Evolutionary conservation across 2,329 filamentous ascomycete genomes (phyloP).

Genomic region (Kalaharituber pfeilii): DNA sequence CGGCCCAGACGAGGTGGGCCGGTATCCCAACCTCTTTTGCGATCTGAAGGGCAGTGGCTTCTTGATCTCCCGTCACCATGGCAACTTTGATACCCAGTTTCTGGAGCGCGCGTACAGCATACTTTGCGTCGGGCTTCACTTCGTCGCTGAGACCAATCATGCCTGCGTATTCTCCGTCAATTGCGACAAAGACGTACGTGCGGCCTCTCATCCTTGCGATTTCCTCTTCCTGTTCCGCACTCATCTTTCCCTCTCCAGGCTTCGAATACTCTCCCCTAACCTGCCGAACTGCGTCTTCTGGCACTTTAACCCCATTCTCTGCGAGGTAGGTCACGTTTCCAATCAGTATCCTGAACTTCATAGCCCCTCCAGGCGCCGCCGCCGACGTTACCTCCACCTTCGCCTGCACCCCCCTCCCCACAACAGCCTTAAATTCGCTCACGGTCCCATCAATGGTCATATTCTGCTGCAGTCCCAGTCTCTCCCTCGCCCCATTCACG

Average conservation of each 20-base stretch:
- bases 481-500: conserved; percentile 52
- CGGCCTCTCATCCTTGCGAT: conserved; percentile 40
- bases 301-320: conserved; percentile 50
- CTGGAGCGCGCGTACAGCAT: conserved; percentile 63
- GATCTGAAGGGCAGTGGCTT: conserved; percentile 65
- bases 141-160: conserved; percentile 73
- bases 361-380: conserved; percentile 42
- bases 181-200: conserved; percentile 80
- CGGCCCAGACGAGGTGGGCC: conserved; percentile 57
- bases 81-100: conserved; percentile 73
- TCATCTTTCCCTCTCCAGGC: conserved; percentile 9
- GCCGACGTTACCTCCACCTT: conserved; percentile 32
- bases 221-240: conserved; percentile 26
- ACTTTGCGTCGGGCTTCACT: conserved; percentile 71
- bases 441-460: conserved; percentile 65
- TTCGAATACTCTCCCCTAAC: conserved; percentile 30
- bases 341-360: conserved; percentile 53
- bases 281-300: conserved; percentile 44
- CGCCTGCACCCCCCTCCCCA: conserved; percentile 74
- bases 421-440: conserved; percentile 64
- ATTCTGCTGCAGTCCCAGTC: conserved; percentile 55
- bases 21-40: conserved; percentile 69
- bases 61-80: conserved; percentile 87
- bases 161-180: conserved; percentile 65
- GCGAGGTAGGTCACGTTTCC: conserved; percentile 67